These are phyloP conservation scores for Aspergillus ruber DNA, from an alignment of 2,329 filamentous ascomycete genomes.

Conservation along the genomic window DNA sequence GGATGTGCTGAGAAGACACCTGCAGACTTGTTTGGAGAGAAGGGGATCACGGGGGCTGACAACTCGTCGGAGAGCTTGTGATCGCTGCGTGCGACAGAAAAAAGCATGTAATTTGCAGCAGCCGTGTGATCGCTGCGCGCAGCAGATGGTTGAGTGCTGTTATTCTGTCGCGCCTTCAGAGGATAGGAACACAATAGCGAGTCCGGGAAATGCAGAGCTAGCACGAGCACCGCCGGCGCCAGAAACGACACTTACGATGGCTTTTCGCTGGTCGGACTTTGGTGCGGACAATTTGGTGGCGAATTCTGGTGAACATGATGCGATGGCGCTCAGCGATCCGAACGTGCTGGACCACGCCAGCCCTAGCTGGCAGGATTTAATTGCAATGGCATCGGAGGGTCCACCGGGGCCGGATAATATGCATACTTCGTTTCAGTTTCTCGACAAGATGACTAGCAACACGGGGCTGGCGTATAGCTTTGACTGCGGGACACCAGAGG, in stretches of 20 bases:
- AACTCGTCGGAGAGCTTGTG: slow-evolving; percentile 25
- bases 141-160: slow-evolving; percentile 15
- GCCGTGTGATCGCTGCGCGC: slow-evolving; percentile 24
- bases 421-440: slow-evolving; percentile 20
- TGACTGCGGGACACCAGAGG: slow-evolving; percentile 29
- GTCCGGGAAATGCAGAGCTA: not conserved
- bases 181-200: not conserved
- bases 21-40: slow-evolving; percentile 20
- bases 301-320: not conserved
- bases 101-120: slow-evolving; percentile 27
- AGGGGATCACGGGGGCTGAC: slow-evolving; percentile 9
- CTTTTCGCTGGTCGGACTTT: slow-evolving; percentile 1
- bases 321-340: slow-evolving; percentile 1
- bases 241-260: not conserved
- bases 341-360: slow-evolving; percentile 1
- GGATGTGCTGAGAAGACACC: slow-evolving; percentile 33
- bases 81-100: slow-evolving; percentile 30
- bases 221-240: not conserved
- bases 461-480: slow-evolving; percentile 32
- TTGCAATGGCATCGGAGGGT: slow-evolving; percentile 3
- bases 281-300: not conserved
- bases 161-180: slow-evolving; percentile 8
- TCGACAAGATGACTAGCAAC: slow-evolving; percentile 32
- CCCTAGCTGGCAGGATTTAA: slow-evolving; percentile 8
- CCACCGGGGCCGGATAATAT: slow-evolving; percentile 2